These are phyloP conservation scores for Crithidia fasciculata DNA, from an alignment of 208 protist genomes.

Conservation along the genomic window DNA sequence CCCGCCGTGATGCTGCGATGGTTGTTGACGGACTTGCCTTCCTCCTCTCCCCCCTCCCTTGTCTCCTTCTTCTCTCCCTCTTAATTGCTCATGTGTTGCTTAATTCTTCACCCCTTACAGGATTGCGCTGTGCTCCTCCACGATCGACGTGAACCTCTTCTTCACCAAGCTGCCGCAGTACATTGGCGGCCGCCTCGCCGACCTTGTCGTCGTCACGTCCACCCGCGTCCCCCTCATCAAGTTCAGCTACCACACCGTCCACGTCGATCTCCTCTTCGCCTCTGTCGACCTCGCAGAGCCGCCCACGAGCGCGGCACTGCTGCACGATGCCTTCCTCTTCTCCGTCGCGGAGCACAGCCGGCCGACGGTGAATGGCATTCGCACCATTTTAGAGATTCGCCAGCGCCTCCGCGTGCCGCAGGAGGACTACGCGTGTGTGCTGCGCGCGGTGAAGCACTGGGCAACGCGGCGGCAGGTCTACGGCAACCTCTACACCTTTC, in stretches of 20 bases:
- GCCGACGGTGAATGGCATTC: constrained; percentile 75
- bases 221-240: constrained; percentile 87
- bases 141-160: constrained; percentile 46
- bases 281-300: constrained; percentile 51
- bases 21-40: neutral
- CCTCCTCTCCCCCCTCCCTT: neutral
- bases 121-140: constrained; percentile 65
- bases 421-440: constrained; percentile 53
- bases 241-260: constrained; percentile 54
- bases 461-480: constrained; percentile 92
- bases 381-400: constrained; percentile 75
- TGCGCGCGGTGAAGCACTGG: constrained; percentile 85
- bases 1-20: no score
- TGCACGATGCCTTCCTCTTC: constrained; percentile 60
- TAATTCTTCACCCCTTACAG: constrained; percentile 21
- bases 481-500: constrained; percentile 95
- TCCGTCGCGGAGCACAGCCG: constrained; percentile 59
- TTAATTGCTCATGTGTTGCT: neutral
- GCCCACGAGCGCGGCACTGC: constrained; percentile 60
- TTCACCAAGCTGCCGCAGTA: constrained; percentile 62
- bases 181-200: constrained; percentile 29
- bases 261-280: constrained; percentile 86
- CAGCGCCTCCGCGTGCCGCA: constrained; percentile 49
- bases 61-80: neutral
- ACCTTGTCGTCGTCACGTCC: constrained; percentile 63